Percentiles rank a stretch among this genome's conserved stretches.
These are phyloP conservation scores for Fusarium succisae DNA, from an alignment of 2,329 filamentous ascomycete species.

Conservation along the genomic window DNA sequence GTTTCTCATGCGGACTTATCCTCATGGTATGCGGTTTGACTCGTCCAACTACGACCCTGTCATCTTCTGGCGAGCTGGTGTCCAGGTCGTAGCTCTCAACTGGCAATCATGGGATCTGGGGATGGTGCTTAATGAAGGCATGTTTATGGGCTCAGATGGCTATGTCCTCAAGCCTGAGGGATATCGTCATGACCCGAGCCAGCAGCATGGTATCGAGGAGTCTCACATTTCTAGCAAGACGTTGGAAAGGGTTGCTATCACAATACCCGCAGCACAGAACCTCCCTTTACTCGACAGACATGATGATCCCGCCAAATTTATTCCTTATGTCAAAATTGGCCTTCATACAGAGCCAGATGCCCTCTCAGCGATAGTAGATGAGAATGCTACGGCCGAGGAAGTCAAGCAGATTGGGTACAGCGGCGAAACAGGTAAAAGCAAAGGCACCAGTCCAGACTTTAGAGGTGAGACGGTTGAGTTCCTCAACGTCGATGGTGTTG, in stretches of 20 bases:
- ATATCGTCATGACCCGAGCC: constrained; percentile 52
- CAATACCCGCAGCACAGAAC: constrained; percentile 4
- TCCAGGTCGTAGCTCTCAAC: constrained; percentile 96
- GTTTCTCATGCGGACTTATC: constrained; percentile 91
- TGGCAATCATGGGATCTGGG: constrained; percentile 95
- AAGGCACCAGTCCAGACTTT: constrained; percentile 2
- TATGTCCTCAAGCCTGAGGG: constrained; percentile 86
- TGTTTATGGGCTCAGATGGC: constrained; percentile 87
- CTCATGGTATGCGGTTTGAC: constrained; percentile 76
- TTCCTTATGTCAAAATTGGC: constrained; percentile 4
- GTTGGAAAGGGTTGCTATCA: not conserved
- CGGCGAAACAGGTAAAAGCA: not conserved
- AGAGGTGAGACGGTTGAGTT: constrained; percentile 6
- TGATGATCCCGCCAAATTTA: constrained; percentile 1
- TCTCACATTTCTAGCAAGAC: not conserved
- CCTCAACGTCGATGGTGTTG: not conserved
- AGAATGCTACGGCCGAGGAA: not conserved
- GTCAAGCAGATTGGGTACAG: not conserved
- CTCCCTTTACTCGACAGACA: not conserved
- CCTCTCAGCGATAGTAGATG: not conserved
- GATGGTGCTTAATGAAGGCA: constrained; percentile 95
- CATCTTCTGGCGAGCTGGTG: constrained; percentile 88
- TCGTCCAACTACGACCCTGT: constrained; percentile 94
- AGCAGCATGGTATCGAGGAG: rapidly evolving
- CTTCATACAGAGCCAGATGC: constrained; percentile 6